Percentiles rank a stretch among this genome's conserved stretches.
phyloP scores from a whole-genome alignment of 106 monocot species.

The Vanilla planifolia region DNA sequence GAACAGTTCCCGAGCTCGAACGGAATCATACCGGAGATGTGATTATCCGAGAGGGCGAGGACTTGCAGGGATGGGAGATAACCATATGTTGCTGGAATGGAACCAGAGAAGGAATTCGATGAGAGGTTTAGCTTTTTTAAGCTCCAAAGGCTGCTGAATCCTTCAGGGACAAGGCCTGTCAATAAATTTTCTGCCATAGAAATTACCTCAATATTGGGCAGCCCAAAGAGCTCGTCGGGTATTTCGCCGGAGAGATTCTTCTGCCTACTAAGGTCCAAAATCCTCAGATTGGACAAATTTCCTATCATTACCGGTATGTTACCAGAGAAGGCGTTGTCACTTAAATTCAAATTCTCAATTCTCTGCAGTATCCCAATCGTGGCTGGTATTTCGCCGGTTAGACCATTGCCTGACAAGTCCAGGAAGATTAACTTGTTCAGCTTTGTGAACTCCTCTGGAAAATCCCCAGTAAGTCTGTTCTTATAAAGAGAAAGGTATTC shows the following conservation, averaged over 20 bases:
- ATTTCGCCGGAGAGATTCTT: constrained; percentile 21
- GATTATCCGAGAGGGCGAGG: constrained; percentile 1
- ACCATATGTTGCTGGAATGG: constrained; percentile 1
- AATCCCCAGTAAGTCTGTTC: constrained; percentile 46
- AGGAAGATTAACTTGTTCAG: constrained; percentile 52
- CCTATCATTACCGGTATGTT: not conserved
- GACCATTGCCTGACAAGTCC: constrained; percentile 71
- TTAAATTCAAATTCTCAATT: constrained; percentile 6
- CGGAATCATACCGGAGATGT: constrained; percentile 4
- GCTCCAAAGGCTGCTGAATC: constrained; percentile 9
- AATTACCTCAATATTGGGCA: not conserved
- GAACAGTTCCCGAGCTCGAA: constrained; percentile 4
- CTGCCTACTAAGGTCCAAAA: constrained; percentile 4
- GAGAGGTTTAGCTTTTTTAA: constrained; percentile 6
- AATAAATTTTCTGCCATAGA: not conserved
- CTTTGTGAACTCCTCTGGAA: constrained; percentile 44
- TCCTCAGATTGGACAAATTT: not conserved
- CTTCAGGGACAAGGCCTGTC: constrained; percentile 1
- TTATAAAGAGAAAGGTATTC: constrained; percentile 67
- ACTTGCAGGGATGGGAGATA: constrained; percentile 3
- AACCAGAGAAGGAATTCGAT: constrained; percentile 2
- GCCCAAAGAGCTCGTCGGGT: constrained; percentile 1
- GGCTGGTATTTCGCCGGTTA: constrained; percentile 52
- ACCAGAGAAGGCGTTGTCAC: not conserved
- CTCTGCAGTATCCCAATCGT: constrained; percentile 8